Evolutionary conservation across 176 grass and related monocot species (phyloP).

Genomic region (Carex myosuroides): DNA sequence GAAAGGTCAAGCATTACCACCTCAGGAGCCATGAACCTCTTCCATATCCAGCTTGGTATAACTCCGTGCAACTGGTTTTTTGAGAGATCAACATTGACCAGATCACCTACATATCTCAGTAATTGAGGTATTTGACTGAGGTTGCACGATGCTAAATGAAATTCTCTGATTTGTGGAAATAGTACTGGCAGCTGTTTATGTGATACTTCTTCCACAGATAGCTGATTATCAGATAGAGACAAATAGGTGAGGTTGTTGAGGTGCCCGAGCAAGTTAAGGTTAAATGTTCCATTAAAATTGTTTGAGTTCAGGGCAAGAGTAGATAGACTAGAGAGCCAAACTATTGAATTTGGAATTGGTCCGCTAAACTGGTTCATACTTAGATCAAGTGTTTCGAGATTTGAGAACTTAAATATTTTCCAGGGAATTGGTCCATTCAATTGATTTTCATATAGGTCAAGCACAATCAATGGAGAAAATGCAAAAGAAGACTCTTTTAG

Average conservation of each 20-base stretch:
- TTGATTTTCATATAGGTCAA: too few relatives aligned
- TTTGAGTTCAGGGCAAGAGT: neutral
- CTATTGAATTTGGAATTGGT: constrained; percentile 20
- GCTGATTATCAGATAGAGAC: constrained; percentile 2
- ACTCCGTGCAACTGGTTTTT: constrained; percentile 22
- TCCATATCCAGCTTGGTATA: constrained; percentile 29
- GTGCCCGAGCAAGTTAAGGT: constrained; percentile 3
- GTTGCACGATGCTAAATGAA: constrained; percentile 23
- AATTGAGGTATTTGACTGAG: constrained; percentile 9
- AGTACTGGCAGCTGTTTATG: neutral
- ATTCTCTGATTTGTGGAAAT: rapidly evolving
- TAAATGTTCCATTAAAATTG: constrained; percentile 15
- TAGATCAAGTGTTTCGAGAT: neutral
- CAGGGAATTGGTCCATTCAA: too few relatives aligned
- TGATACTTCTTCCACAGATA: constrained; percentile 11
- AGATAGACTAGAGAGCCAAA: neutral
- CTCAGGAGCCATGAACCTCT: neutral
- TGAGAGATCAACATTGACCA: constrained; percentile 15
- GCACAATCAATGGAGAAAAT: too few relatives aligned
- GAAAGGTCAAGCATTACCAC: neutral
- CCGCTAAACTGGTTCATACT: neutral
- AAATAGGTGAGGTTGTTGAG: neutral
- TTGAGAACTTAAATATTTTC: neutral
- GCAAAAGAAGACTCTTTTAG: too few relatives aligned
- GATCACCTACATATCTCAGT: neutral